These are phyloP conservation scores for Mortierella sp. DNA, from an alignment of 371 early-diverging fungal species.

Conservation along the genomic window DNA sequence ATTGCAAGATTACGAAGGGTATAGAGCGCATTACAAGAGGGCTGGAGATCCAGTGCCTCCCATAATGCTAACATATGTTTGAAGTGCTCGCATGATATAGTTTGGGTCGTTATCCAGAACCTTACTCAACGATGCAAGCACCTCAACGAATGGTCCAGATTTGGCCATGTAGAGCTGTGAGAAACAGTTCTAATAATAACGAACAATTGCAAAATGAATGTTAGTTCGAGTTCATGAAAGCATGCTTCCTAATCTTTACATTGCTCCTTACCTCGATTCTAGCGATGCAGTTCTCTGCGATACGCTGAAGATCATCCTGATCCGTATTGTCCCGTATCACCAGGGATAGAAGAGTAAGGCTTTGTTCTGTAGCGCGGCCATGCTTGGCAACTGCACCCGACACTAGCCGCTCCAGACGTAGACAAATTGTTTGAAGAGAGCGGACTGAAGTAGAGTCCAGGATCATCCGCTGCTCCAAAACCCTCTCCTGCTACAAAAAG, in stretches of 20 bases:
- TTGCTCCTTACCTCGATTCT: conserved; percentile 61
- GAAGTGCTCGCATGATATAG: conserved; percentile 71
- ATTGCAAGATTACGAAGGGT: not conserved
- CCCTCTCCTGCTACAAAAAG: conserved; percentile 14
- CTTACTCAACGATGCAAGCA: conserved; percentile 68
- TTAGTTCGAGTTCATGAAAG: not conserved
- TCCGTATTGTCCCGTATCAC: conserved; percentile 68
- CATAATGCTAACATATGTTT: conserved; percentile 65
- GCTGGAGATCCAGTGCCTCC: conserved; percentile 36
- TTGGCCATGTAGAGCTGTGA: conserved; percentile 71
- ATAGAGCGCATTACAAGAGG: conserved; percentile 16
- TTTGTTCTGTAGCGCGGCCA: conserved; percentile 50
- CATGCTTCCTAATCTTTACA: not conserved
- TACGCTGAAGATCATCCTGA: conserved; percentile 67
- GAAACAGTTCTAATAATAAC: conserved; percentile 60
- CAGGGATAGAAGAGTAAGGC: conserved; percentile 52
- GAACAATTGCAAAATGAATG: not conserved
- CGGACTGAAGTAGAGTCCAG: conserved; percentile 62
- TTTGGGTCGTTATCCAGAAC: conserved; percentile 67
- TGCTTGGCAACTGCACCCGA: conserved; percentile 56
- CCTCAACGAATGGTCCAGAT: conserved; percentile 67
- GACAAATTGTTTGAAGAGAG: conserved; percentile 60
- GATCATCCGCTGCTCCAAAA: conserved; percentile 27
- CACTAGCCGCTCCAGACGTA: conserved; percentile 68
- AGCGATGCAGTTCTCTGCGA: conserved; percentile 72